Conservation (phyloP, 2,329 filamentous ascomycete species). For the Alternaria gaisen region DNA sequence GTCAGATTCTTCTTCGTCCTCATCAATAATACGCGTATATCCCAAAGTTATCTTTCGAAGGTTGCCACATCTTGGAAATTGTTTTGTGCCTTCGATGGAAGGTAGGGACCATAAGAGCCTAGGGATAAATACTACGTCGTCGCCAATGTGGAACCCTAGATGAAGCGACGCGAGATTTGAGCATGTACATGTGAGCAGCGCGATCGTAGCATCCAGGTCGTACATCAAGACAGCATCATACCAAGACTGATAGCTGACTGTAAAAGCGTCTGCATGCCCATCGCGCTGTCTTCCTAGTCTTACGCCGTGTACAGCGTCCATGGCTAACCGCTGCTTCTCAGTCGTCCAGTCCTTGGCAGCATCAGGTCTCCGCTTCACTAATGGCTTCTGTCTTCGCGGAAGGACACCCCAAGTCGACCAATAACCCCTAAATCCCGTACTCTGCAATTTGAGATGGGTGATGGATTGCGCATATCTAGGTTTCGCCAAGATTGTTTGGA, state of each 20-base stretch:
- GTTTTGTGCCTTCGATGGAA: not conserved
- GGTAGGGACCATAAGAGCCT: not conserved
- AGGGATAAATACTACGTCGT: not conserved
- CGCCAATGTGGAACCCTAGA: not conserved
- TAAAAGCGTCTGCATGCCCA: not conserved
- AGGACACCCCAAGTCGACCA: not conserved
- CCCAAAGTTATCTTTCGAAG: not conserved
- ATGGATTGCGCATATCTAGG: not conserved
- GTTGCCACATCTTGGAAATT: not conserved
- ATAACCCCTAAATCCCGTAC: not conserved
- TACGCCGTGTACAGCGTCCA: not conserved
- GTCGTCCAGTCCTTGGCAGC: not conserved
- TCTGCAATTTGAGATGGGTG: not conserved
- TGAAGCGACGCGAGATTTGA: not conserved
- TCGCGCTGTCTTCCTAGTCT: not conserved
- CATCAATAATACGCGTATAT: not conserved
- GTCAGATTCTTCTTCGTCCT: not conserved
- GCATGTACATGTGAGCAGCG: not conserved
- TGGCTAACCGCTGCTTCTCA: not conserved
- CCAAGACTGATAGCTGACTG: not conserved
- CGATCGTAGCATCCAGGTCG: conserved; percentile 1
- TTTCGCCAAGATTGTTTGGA: not conserved
- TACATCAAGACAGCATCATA: not conserved
- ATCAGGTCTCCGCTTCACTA: not conserved
- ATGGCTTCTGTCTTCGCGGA: not conserved